A percentile compares a stretch with the other conserved stretches of the same genome.
phyloP scores from a whole-genome alignment of 495 filamentous ascomycete genomes.

The Cercophora newfieldiana region DNA sequence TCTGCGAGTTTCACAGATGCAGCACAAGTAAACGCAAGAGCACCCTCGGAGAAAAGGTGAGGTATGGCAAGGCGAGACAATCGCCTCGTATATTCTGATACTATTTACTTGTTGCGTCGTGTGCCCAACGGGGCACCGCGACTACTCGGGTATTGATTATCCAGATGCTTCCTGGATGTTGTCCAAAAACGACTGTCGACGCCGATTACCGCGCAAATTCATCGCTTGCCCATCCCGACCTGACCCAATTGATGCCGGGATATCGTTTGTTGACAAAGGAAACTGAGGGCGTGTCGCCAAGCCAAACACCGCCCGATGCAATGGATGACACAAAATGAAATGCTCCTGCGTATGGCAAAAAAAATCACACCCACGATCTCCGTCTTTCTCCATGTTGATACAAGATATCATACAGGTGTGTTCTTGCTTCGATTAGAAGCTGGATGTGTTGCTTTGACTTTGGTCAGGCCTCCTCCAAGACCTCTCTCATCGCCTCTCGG shows the following conservation, averaged over 20 bases:
- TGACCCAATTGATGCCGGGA: slow-evolving; percentile 9
- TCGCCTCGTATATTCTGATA: too few relatives aligned
- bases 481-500: slow-evolving; percentile 45
- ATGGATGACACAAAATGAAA: background rate
- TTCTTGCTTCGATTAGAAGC: background rate
- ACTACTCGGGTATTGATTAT: background rate
- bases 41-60: too few relatives aligned
- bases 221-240: background rate
- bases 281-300: background rate
- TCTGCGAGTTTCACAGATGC: too few relatives aligned
- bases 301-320: slow-evolving; percentile 9
- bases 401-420: background rate
- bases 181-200: background rate
- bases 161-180: background rate
- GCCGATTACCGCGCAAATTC: background rate
- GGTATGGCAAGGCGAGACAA: too few relatives aligned
- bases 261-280: slow-evolving; percentile 11
- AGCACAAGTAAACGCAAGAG: too few relatives aligned
- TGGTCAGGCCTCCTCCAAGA: slow-evolving; percentile 30
- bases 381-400: too few relatives aligned
- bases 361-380: background rate
- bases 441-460: background rate
- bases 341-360: background rate
- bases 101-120: background rate
- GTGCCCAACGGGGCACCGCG: background rate